Base-by-base conservation (phyloP, 176 grass and related monocot species). In the Paspalum notatum region DNA sequence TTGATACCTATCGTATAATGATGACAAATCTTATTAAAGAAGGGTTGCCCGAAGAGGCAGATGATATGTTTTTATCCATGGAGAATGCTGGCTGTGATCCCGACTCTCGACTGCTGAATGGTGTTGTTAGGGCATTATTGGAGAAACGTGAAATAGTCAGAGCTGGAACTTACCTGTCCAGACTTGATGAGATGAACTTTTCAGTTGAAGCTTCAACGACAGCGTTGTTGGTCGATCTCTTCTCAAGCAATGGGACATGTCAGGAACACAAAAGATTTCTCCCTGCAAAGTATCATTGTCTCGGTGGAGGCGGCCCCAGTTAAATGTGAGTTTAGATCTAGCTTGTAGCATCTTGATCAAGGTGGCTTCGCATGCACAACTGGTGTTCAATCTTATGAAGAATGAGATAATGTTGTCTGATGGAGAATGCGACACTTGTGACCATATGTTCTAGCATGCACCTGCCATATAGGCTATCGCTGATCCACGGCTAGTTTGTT, bases 31-130 rank as follows among this genome's bases (percentile, higher is more conserved):
- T 81, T 69, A 60, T 60, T 59, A 68, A 48, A 48, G 40, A 48
- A 58, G 78, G 65, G 12, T 70, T 81, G 51, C 8, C 70, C 9
- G 52, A 69, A 69, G 78, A 81, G 40, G 65, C 52, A 0, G 9
- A 69, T 0, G 9, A 46, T 42, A 3, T 57, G 27, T 80, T 68
- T 11, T 69, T 9, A 20, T 57, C 65, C 11, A 55, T 80, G 47
- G 24, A 65, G 60, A 65, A 78, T 21, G 25, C 21, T 52, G 45
- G 46, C 21, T 61, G 38, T 58, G 12, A 14, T 25, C 73, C 73
- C 10, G 4, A 26, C 53, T 58, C 51, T 59, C n/a, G 0, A 13
- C 1, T 76, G n/a, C n/a, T 76, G 4, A 76, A 76, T 79, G 5
- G 8, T 62, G 24, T 77, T 2, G 11, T 12, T 43, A 62, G 43